Evolutionary conservation across 2,329 filamentous ascomycete genomes (phyloP), one percentile per base, ranked within the genome.

Genomic region (Rutstroemia sp.): DNA sequence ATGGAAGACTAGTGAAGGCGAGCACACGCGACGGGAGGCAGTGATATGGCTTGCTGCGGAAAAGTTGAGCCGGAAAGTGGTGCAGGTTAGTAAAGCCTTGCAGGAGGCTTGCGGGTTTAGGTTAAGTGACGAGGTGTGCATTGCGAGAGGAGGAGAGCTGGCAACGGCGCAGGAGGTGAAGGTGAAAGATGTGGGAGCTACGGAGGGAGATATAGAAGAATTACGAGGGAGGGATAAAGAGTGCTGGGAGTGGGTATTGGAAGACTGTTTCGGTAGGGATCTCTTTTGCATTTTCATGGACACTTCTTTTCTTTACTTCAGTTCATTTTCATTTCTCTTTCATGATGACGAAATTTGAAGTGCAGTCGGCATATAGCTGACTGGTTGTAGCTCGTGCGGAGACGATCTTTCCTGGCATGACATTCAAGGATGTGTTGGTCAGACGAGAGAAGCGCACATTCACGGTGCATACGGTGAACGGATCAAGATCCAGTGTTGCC

Each of bases 31-130:
- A 34, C 62, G 60, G 59, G 63, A 70, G 52, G 84, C 80, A n/a
- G 77, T 87, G 63, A 82, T 80, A 10, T 87, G 83, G 83, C 72
- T 76, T 42, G 79, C 81, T 3, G 67, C 75, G 5, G 75, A 85
- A 68, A 83, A 85, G 65, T 75, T 90, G 62, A 80, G 84, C 66
- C 82, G 82, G 62, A 80, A 85, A 60, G 77, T 90, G 56, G 75
- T 88, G 50, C 79, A 92, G 75, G 82, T 89, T 74, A 85, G 88
- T 21, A 85, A 88, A 60, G 77, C 82, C 5, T 82, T 95, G 54
- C 86, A 88, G 60, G 85, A 88, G 38, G 79, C 82, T 6, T 87
- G 87, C 62, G 82, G 82, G 1, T 80, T 95, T 63, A 86, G 86
- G 59, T 75, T 94, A 4, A 84, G 83, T 16, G 87, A 91, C 49